Evolutionary conservation across 352 stramenopile genomes (phyloP).

Genomic region (Pythium myriotylum): DNA sequence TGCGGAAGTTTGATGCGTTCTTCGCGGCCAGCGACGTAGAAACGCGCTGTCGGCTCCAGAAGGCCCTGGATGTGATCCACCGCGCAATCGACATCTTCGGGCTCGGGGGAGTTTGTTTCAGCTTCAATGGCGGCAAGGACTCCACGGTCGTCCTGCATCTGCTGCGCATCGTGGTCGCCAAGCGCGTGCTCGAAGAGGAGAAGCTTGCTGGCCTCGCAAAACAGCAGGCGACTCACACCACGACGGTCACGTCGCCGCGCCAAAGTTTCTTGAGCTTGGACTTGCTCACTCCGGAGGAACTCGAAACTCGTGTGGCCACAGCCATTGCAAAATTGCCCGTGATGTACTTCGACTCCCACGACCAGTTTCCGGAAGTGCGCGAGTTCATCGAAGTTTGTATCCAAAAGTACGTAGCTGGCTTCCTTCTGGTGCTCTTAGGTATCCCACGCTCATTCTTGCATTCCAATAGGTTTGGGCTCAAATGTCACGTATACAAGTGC

Average conservation of each 20-base stretch:
- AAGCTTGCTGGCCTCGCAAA: constrained; percentile 16
- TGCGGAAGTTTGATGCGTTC: constrained; percentile 70
- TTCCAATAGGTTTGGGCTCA: constrained; percentile 58
- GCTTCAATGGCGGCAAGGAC: constrained; percentile 94
- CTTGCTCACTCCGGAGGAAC: constrained; percentile 48
- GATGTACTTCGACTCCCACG: constrained; percentile 96
- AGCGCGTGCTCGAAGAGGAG: constrained; percentile 57
- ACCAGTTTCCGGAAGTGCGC: constrained; percentile 95
- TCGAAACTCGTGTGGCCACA: constrained; percentile 48
- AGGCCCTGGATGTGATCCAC: constrained; percentile 73
- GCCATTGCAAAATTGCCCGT: constrained; percentile 69
- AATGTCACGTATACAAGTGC: constrained; percentile 83
- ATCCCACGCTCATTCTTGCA: too few relatives aligned
- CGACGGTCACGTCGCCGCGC: constrained; percentile 60
- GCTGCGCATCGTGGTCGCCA: constrained; percentile 81
- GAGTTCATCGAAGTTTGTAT: constrained; percentile 85
- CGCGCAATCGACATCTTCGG: constrained; percentile 83
- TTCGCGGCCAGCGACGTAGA: constrained; percentile 45
- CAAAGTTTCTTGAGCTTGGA: constrained; percentile 58
- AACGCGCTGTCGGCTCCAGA: constrained; percentile 57
- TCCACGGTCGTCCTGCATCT: constrained; percentile 91
- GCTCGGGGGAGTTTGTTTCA: constrained; percentile 80
- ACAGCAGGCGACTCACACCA: constrained; percentile 18
- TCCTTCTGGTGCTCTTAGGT: too few relatives aligned
- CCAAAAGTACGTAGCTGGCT: constrained; percentile 40